A percentile compares a stretch with the other conserved stretches of the same genome.
These are phyloP conservation scores for Fusarium nurragi DNA, from an alignment of 2,329 filamentous ascomycete genomes.

Conservation along the genomic window DNA sequence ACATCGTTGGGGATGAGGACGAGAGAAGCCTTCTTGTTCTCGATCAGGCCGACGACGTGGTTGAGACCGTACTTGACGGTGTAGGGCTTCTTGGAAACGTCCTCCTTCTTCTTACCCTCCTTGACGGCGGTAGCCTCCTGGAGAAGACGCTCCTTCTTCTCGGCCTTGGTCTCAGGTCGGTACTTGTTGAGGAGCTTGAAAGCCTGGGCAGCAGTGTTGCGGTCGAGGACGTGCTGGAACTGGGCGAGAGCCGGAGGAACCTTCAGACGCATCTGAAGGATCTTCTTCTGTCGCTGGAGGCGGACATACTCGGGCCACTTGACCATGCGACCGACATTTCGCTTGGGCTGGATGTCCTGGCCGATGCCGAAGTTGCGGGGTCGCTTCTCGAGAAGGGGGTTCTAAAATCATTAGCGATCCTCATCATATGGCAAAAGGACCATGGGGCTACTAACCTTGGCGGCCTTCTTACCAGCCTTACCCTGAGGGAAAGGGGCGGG, in stretches of 20 bases:
- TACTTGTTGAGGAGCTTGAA: constrained; percentile 99
- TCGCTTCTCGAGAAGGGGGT: constrained; percentile 99
- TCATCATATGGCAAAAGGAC: neutral
- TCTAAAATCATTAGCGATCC: constrained; percentile 63
- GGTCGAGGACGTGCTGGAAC: constrained; percentile 97
- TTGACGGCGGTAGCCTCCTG: constrained; percentile 98
- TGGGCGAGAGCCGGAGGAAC: constrained; percentile 96
- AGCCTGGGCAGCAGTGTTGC: constrained; percentile 93
- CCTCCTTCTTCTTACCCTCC: constrained; percentile 99
- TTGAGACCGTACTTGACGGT: constrained; percentile 99
- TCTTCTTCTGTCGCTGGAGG: constrained; percentile 93
- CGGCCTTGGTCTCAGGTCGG: constrained; percentile 97
- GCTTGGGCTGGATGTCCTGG: constrained; percentile 96
- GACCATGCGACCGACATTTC: constrained; percentile 97
- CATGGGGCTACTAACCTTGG: constrained; percentile 78
- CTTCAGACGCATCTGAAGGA: constrained; percentile 98
- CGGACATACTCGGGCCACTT: constrained; percentile 99
- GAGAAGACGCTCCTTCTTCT: constrained; percentile 99
- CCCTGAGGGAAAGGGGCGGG: constrained; percentile 95
- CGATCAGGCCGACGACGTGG: constrained; percentile 96
- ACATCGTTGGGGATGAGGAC: constrained; percentile 99
- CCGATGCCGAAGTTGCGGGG: constrained; percentile 98
- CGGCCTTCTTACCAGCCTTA: constrained; percentile 94
- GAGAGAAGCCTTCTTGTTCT: constrained; percentile 99
- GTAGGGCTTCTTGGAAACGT: constrained; percentile 99